Base-by-base conservation (phyloP, 2,329 filamentous ascomycete genomes). In the Dothideomycetidae sp. region DNA sequence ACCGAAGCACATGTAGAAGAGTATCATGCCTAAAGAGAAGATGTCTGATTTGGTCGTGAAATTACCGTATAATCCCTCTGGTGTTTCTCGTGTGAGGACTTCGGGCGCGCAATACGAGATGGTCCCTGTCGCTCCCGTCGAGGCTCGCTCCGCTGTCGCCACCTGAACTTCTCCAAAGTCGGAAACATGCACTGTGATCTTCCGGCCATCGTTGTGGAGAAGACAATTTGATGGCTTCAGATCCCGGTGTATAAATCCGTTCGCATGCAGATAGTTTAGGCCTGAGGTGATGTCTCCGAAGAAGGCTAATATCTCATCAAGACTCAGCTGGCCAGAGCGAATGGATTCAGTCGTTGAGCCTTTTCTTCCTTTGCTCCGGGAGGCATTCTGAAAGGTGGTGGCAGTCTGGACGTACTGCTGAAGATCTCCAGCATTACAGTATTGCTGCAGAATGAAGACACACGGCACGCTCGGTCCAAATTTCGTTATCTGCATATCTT, bases 31-130 rank as follows among this genome's bases (percentile, higher is more conserved):
- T 0, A 98, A 65, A 1, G 86, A 94, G 58, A 98, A 98, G n/a
- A 98, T 81, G 52, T 98, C 90, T 0, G 86, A 94, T 53, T 96
- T 98, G 16, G 83, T 86, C 0, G 85, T 93, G 51, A 98, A 98
- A 53, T 96, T 93, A 5, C 81, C 85, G 49, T 82, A 88, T 1
- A 70, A 70, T 0, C 88, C 88, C 17, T 66, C 67, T 0, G 70
- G 60, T 30, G 54, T 58, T 23, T 69, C 78, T 46, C 71, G 71
- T 35, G 71, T 75, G 18, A 98, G 64, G 0, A 98, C 92, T 57
- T 98, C 90, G 0, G 90, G 90, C 0, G 90, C 90, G 57, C 90
- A 98, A 57, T 94, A 98, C 0, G 88, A 96, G 31, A 98, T 90
- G 0, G 90, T 98, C 1, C 90, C 90, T 0, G 90, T 98, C 0